Evolutionary conservation across 441 rosid species (phyloP), one percentile per base, ranked within the genome.

Genomic region (Gossypium schwendimanii): DNA sequence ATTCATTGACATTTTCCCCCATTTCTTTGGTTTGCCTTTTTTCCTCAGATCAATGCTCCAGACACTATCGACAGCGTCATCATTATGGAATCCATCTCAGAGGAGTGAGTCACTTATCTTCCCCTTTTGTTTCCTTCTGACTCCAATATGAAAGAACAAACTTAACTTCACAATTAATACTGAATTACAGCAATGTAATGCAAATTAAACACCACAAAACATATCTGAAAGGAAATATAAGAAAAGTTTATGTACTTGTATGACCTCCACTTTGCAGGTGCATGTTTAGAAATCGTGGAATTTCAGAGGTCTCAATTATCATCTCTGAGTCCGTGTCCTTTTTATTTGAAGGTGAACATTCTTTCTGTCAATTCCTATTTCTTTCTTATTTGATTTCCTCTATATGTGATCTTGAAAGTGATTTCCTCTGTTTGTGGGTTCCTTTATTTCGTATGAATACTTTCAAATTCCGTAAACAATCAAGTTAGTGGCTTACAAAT

Each of bases 301-400:
- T 69, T 73, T 24, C 74, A 54, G 73, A 80, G 70, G 10, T 74
- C 79, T 75, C 82, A 72, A 47, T 49, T 81, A 0, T 77, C 89
- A 28, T 71, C 79, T 18, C 47, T 64, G 60, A 75, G 72, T 39
- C 80, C 80, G 24, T 75, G 81, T 76, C 67, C 72, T 71, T 75
- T 78, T 66, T 75, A 76, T 79, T 82, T 80, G 77, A 85, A 89
- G 93, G 97, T 89, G 74, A 61, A 58, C 64, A 17, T 61, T 72
- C 44, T 74, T 44, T 68, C 10, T n/a, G 41, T 10, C 28, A 49
- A 65, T 24, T 66, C 57, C 11, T 47, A 59, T 72, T 73, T 1
- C 3, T 64, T 26, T 70, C 44, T 70, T 73, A 26, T 64, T 63
- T 60, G 31, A 21, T 78, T 10, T 74, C 63, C 1, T 57, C 47